Conservation (phyloP, 129 eudicot species). For the Arctium minus region DNA sequence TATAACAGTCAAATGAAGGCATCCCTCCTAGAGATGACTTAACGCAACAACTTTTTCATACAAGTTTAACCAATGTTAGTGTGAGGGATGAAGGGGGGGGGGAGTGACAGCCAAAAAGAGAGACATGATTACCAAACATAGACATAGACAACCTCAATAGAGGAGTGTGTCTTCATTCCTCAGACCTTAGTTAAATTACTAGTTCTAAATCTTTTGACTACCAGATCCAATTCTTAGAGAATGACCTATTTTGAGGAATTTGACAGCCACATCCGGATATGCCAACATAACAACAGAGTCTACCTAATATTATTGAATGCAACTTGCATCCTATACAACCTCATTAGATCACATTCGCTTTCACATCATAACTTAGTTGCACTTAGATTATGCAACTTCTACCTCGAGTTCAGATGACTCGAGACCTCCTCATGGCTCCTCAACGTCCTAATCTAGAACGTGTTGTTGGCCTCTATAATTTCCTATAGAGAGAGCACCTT, state of each 20-base stretch:
- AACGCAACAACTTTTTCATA: background rate
- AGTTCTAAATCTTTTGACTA: no score
- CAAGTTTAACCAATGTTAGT: background rate
- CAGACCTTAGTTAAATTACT: background rate
- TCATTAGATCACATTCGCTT: background rate
- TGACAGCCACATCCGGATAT: background rate
- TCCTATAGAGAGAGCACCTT: background rate
- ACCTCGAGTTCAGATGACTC: background rate
- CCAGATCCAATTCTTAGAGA: background rate
- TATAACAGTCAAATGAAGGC: constrained; percentile 4
- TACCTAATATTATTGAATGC: background rate
- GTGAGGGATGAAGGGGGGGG: no score
- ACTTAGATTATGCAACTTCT: background rate
- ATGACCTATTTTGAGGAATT: background rate
- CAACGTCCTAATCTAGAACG: background rate
- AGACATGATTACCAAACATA: no score
- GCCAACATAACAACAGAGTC: background rate
- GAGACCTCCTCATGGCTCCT: background rate
- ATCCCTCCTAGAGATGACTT: constrained; percentile 1
- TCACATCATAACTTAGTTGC: background rate
- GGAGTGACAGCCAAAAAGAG: no score
- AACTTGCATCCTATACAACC: background rate
- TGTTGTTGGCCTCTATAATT: background rate
- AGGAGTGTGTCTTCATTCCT: no score
- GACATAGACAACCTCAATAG: no score